Evolutionary conservation across 208 protist species (phyloP), one percentile per base, ranked within the genome.

Genomic region (Leishmania martiniquensis): DNA sequence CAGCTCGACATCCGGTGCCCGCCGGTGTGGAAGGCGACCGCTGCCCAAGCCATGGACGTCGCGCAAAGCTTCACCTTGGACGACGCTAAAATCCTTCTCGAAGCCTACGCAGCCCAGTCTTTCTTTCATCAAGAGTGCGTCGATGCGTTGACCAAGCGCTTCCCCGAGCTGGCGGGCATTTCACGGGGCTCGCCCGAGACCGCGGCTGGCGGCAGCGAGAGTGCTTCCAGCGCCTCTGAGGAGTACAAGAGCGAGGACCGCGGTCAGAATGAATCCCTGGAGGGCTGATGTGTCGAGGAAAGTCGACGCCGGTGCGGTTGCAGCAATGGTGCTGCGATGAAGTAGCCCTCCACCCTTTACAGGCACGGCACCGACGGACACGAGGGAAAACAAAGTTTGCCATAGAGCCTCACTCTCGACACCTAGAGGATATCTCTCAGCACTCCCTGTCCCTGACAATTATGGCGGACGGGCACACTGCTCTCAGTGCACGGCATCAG

Each of bases 1-100:
- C 80, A 49, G 59, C 79, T 96, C 5, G 71, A 85, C 69, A 83
- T 91, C 12, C 70, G 68, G 4, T 88, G 86, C 52, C 44, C 52
- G 54, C 71, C 85, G 4, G 87, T 94, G 42, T 89, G 88, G 76
- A 83, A 92, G 45, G 82, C 76, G 4, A 92, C 82, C 34, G 85
- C 84, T 42, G 62, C 83, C 25, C 90, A 88, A 47, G 83, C 82
- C 37, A 29, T 85, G 62, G 75, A 34, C 17, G 57, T 88, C 22
- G 47, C 75, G 6, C 72, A 92, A 15, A 37, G 62, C 3, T 93
- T 93, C 77, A 81, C 85, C 32, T 37, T 67, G 39, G 74, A 71
- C 15, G 88, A 91, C 32, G 91, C 88, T 20, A 57, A 66, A 20
- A 69, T 51, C 37, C 72, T 89, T 7, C 51, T 91, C 1, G 59